phyloP scores from a whole-genome alignment of 2,329 filamentous ascomycete genomes.

The Plectosphaerella plurivora region DNA sequence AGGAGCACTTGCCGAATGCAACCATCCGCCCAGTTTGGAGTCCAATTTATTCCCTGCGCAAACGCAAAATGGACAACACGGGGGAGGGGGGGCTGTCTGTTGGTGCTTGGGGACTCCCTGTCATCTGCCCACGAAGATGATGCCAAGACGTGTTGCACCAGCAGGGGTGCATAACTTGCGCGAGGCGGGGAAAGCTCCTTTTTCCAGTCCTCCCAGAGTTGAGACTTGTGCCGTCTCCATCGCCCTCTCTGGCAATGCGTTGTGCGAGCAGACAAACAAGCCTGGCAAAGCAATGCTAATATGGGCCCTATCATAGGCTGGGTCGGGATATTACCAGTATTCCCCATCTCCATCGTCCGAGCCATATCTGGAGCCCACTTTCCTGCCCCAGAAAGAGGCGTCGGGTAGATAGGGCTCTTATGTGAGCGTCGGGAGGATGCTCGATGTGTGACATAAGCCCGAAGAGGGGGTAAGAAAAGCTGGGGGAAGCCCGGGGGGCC shows the following conservation, averaged over 20 bases:
- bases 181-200: background rate
- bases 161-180: background rate
- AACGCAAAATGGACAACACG: background rate
- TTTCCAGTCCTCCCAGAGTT: background rate
- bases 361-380: background rate
- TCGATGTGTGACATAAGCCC: background rate
- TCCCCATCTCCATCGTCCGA: background rate
- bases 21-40: background rate
- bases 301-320: background rate
- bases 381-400: background rate
- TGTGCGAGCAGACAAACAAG: too few relatives aligned
- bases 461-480: background rate
- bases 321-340: background rate
- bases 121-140: background rate
- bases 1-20: background rate
- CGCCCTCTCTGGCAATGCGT: too few relatives aligned
- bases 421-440: background rate
- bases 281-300: background rate
- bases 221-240: too few relatives aligned
- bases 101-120: background rate
- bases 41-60: too few relatives aligned
- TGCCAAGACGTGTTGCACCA: background rate
- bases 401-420: background rate
- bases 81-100: background rate
- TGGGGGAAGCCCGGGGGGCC: background rate